These are phyloP conservation scores for Chlamydomonas reinhardtii DNA, from an alignment of 163 green algal species.

Conservation along the genomic window DNA sequence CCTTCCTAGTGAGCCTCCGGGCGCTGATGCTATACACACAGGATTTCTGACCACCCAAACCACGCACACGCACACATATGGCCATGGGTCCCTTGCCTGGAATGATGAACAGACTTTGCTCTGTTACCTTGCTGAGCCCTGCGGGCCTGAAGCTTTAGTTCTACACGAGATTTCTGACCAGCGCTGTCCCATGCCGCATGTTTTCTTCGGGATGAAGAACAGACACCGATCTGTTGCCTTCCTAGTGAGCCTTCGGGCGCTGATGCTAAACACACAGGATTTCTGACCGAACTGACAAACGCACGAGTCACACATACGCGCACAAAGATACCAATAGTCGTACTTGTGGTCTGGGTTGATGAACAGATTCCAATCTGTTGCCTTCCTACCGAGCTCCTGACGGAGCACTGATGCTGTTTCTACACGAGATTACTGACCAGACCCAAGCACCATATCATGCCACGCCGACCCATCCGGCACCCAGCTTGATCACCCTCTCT, in stretches of 20 bases:
- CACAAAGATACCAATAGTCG: no score
- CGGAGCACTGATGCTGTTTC: not conserved
- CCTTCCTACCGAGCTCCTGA: constrained; percentile 21
- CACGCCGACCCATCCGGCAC: no score
- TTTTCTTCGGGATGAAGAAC: not conserved
- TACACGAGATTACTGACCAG: constrained; percentile 47
- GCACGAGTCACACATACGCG: no score
- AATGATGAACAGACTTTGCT: constrained; percentile 34
- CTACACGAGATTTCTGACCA: not conserved
- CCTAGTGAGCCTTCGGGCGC: not conserved
- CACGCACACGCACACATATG: not conserved
- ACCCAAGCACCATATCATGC: not conserved
- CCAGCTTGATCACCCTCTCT: not conserved
- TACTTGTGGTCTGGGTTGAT: constrained; percentile 4
- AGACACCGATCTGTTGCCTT: constrained; percentile 6
- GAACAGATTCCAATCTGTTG: constrained; percentile 22
- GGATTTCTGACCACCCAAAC: not conserved
- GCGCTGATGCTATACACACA: constrained; percentile 8
- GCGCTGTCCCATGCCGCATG: no score
- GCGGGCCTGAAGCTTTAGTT: no score
- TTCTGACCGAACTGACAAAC: not conserved
- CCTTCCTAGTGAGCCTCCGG: not conserved
- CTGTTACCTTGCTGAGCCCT: not conserved
- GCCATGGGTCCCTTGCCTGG: not conserved
- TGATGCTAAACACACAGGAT: not conserved